Evolutionary conservation across 768 basidiomycete genomes (phyloP), one percentile per base, ranked within the genome.

Genomic region (Inosperma sp.): DNA sequence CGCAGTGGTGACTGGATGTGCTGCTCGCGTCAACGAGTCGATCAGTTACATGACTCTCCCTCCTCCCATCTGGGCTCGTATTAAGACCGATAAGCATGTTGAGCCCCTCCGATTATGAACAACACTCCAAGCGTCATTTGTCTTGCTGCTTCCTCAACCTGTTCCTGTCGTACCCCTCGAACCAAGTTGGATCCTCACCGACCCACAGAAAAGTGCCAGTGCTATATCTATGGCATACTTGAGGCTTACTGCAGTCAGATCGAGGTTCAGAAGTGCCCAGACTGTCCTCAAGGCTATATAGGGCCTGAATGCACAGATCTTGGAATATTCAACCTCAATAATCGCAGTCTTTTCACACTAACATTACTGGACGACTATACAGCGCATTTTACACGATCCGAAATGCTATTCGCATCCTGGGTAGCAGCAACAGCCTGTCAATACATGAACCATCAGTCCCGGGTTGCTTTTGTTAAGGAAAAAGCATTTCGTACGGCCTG

Each of bases 281-380:
- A 16, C 1, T 64, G 59, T 16, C 43, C 44, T 1, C 44, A 53
- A 13, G 34, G 58, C 3, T 66, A 46, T 21, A 65, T 72, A 39
- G 66, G 70, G 9, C 65, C 68, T 3, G 69, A 72, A 29, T 56
- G 57, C 10, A 23, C 51, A 5, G 49, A 57, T 0, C 6, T 58
- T 13, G 69, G 67, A 0, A 26, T 72, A 1, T 68, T 72, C 51
- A 72, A 72, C 45, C 63, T 57, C 39, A 68, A 72, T 33, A 69
- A 70, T 48, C 49, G 39, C 0, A 30, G 55, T 6, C 36, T 70
- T 1, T 61, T 70, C 46, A 56, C 67, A 0, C 65, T 71, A 34
- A 61, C 68, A 4, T 50, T 71, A 4, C 52, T 72, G 1, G 62
- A 72, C 31, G 65, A 66, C 29, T 72, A 68, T 37, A 69, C 67